Evolutionary conservation across 2,329 filamentous ascomycete genomes (phyloP).

Genomic region (Metarhizium robertsii): DNA sequence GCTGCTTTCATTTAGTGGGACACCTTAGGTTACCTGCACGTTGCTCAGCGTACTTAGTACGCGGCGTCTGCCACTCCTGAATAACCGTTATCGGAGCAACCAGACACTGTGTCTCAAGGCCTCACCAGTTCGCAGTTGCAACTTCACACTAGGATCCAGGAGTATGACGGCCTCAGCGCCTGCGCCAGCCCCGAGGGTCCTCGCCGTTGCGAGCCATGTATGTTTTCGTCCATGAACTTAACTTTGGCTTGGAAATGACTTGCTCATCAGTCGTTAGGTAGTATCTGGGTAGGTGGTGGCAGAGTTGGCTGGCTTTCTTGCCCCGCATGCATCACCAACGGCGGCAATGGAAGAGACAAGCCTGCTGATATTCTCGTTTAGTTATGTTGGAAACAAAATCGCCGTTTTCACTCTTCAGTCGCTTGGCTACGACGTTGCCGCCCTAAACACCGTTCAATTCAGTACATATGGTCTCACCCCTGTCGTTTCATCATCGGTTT

Average conservation of each 20-base stretch:
- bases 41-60: too few species aligned
- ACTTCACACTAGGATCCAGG: neutral
- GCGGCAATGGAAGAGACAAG: neutral
- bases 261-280: slow-evolving; percentile 20
- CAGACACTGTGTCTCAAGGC: too few species aligned
- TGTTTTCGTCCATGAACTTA: slow-evolving; percentile 22
- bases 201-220: slow-evolving; percentile 95
- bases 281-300: slow-evolving; percentile 28
- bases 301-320: neutral
- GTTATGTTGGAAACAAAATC: slow-evolving; percentile 97
- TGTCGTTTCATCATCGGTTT: slow-evolving; percentile 6
- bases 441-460: slow-evolving; percentile 94
- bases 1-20: too few species aligned
- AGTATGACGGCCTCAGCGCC: neutral
- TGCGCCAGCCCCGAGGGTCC: slow-evolving; percentile 52
- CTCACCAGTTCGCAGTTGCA: neutral
- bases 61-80: too few species aligned
- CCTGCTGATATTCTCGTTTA: slow-evolving; percentile 24
- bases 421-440: slow-evolving; percentile 85
- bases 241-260: neutral
- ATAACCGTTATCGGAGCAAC: neutral
- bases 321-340: neutral
- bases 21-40: too few species aligned
- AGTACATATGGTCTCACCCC: slow-evolving; percentile 47
- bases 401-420: slow-evolving; percentile 91